Evolutionary conservation across 2,329 filamentous ascomycete genomes (phyloP), one percentile per base, ranked within the genome.

Genomic region (Apiospora arundinis): DNA sequence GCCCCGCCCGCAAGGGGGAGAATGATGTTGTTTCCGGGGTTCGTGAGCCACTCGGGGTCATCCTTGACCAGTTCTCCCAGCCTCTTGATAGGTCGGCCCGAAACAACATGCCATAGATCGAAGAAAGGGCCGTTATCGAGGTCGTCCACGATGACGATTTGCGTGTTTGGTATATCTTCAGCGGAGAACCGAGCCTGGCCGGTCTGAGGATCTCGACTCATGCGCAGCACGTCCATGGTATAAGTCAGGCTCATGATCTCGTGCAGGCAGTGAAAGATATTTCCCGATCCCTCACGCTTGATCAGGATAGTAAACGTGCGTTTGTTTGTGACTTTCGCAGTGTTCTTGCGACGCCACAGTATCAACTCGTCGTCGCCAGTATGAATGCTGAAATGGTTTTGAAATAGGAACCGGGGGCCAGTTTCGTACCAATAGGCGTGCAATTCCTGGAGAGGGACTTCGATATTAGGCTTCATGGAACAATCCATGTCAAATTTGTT

Each of bases 201-300:
- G 60, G 63, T 48, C 2, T 37, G 25, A 3, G 70, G 56, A 37
- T 71, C 69, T n/a, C n/a, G 71, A 48, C 74, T 68, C 70, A 76
- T 78, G 14, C 70, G 73, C 9, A 80, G 74, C 7, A 78, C 74
- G 70, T 81, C 79, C 7, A 80, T 52, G 3, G 77, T 76, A 67
- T 78, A 73, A 1, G 74, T 73, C 60, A 77, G 71, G 3, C 74
- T 75, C 72, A 77, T 76, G 45, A 80, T 77, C 67, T 81, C 79
- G 69, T 76, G 72, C 5, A 81, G 69, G 9, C 60, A 75, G 69
- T 80, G 79, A 75, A 76, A 81, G 18, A 73, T 67, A 68, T 80
- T 80, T 11, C 18, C 14, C 0, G 69, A 66, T 9, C 75, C 75
- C 70, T 80, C 79, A 1, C 79, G 74, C 69, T 80, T 79, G 42